Evolutionary conservation across 1,284 basidiomycete genomes (phyloP), one percentile per base, ranked within the genome.

Genomic region (Sanguinoderma infundibulare): DNA sequence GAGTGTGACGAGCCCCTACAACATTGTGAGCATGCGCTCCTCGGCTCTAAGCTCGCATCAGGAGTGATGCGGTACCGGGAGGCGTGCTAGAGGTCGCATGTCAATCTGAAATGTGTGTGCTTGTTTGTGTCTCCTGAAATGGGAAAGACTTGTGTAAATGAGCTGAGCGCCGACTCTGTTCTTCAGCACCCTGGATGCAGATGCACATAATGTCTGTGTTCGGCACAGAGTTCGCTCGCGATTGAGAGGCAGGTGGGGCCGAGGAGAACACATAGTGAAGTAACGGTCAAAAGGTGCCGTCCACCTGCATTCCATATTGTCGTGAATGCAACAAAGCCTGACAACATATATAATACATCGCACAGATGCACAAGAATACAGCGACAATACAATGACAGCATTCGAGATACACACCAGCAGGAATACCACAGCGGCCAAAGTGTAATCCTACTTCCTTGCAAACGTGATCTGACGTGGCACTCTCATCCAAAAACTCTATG

Each of bases 401-500:
- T 14, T 32, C n/a, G 24, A 52, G 26, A 24, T 14, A 30, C n/a
- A 22, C 24, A 24, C 8, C 15, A n/a, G 39, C 36, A 14, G 42
- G 14, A 22, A n/a, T 14, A 46, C n/a, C n/a, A n/a, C n/a, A n/a
- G 44, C 24, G 20, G 10, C 39, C 17, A 8, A 14, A 26, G 6
- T 1, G 34, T 12, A 5, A 14, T 9, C 0, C 59, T 55, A 86
- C 70, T 86, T 86, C 73, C 84, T 84, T 60, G 84, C 84, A 71
- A 86, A 86, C 28, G 84, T 86, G 67, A 86, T 86, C 84, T 87
- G 46, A 10, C 59, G 87, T 89, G n/a, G 95, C 91, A 65, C 90
- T 92, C 75, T 98, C 96, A 87, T 98, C 95, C 73, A 89, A 74
- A 71, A 91, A 98, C 75, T 98, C 96, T 76, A 98, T 94, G 82